A percentile compares a stretch with the other conserved stretches of the same genome.
These are phyloP conservation scores for Calendula officinalis DNA, from an alignment of 129 eudicot genomes.

Conservation along the genomic window DNA sequence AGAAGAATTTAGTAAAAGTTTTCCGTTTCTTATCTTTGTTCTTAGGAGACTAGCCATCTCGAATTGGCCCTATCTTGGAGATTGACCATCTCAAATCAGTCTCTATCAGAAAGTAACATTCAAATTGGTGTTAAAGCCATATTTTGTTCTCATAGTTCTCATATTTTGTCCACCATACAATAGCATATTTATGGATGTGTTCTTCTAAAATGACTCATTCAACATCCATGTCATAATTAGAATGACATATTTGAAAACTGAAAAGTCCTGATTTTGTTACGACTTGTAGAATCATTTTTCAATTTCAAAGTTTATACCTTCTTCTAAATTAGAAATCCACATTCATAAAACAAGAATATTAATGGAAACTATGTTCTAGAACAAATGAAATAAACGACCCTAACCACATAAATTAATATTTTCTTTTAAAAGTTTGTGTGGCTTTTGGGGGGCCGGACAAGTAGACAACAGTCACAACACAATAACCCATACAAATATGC, in stretches of 20 bases:
- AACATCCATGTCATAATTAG: neutral
- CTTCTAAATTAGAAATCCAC: neutral
- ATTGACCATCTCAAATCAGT: too few species aligned
- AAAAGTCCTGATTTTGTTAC: neutral
- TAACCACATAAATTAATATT: neutral
- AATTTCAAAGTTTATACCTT: neutral
- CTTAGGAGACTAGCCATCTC: too few species aligned
- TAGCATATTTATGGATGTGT: neutral
- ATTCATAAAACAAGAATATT: neutral
- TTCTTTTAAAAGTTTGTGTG: neutral
- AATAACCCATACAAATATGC: neutral
- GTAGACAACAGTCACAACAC: neutral
- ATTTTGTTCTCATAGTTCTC: too few species aligned
- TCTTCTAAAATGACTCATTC: neutral
- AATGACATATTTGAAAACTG: neutral
- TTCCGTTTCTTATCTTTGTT: too few species aligned
- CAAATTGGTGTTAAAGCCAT: too few species aligned
- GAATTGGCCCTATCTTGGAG: too few species aligned
- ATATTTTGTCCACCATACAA: too few species aligned
- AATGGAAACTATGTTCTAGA: neutral
- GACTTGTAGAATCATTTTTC: neutral
- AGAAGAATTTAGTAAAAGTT: too few species aligned
- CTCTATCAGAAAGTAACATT: too few species aligned
- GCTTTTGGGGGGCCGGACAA: conserved; percentile 10
- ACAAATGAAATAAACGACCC: neutral